Evolutionary conservation across 495 filamentous ascomycete genomes (phyloP), one percentile per base, ranked within the genome.

Genomic region (Aspergillus sclerotiicarbonarius): DNA sequence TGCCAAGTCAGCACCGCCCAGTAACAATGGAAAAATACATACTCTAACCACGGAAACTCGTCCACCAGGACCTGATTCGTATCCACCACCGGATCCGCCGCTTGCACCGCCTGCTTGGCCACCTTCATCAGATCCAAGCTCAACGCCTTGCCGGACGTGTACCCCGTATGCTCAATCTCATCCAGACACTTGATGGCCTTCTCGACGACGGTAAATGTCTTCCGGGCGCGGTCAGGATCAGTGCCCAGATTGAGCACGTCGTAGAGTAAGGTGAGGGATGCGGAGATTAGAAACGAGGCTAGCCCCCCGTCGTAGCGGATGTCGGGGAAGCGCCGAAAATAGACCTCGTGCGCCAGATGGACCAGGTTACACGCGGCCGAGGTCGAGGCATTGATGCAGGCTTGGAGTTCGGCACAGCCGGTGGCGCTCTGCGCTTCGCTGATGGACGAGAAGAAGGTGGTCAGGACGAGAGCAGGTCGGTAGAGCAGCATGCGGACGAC

Each of bases 111-210:
- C n/a, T 55, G 45, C 25, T 56, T 60, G 20, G 58, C 58, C 8
- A 54, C 41, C 37, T 55, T 60, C 58, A 60, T 60, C 32, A 60
- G n/a, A 43, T 60, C 58, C 58, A 60, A 44, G 16, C 58, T 55
- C 2, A 60, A 6, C 5, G 51, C 58, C 29, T 60, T 60, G 2
- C 58, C 58, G 1, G 51, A 39, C 1, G 52, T 60, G 25, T 54
- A 51, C 16, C 58, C 58, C 0, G 52, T 43, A 18, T 51, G 58
- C 29, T 60, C 58, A n/a, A 60, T 51, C 20, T 60, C 52, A 45
- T 60, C 58, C 1, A 60, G 35, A 25, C 58, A 60, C 19, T 51
- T 32, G 18, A 60, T 60, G 32, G 51, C 58, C 7, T 32, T 33
- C 31, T 60, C 58, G 7, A 60, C 52, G 8, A 56, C 51, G 33